These are phyloP conservation scores for Emergomyces orientalis DNA, from an alignment of 2,329 filamentous ascomycete species.

Conservation along the genomic window DNA sequence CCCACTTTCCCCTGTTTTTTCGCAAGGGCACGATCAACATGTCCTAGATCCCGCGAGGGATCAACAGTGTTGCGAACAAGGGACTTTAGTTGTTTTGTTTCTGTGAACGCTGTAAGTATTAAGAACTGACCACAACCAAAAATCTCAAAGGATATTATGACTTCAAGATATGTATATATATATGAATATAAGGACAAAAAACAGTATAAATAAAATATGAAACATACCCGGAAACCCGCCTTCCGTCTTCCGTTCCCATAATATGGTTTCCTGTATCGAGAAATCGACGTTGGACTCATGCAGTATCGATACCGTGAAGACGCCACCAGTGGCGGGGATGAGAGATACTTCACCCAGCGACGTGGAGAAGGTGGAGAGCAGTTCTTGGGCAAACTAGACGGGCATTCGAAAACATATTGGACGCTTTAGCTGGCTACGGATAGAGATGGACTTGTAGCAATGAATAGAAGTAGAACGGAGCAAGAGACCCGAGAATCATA, in stretches of 20 bases:
- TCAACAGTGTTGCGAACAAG: constrained; percentile 73
- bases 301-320: constrained; percentile 64
- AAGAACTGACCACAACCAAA: not conserved
- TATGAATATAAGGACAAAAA: not conserved
- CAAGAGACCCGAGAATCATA: constrained; percentile 38
- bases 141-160: no score
- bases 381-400: constrained; percentile 76
- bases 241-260: constrained; percentile 84
- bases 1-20: not conserved
- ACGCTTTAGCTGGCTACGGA: not conserved
- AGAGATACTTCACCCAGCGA: constrained; percentile 79
- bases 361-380: constrained; percentile 83
- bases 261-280: constrained; percentile 42
- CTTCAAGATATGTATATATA: no score
- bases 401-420: constrained; percentile 3
- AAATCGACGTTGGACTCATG: constrained; percentile 20
- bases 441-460: not conserved
- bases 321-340: constrained; percentile 72
- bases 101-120: constrained; percentile 27
- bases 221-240: constrained; percentile 70
- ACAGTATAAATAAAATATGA: not conserved
- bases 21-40: constrained; percentile 55
- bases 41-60: constrained; percentile 67
- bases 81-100: constrained; percentile 85
- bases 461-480: no score